phyloP scores from a whole-genome alignment of 345 rosid genomes.

The Ricinus communis region DNA sequence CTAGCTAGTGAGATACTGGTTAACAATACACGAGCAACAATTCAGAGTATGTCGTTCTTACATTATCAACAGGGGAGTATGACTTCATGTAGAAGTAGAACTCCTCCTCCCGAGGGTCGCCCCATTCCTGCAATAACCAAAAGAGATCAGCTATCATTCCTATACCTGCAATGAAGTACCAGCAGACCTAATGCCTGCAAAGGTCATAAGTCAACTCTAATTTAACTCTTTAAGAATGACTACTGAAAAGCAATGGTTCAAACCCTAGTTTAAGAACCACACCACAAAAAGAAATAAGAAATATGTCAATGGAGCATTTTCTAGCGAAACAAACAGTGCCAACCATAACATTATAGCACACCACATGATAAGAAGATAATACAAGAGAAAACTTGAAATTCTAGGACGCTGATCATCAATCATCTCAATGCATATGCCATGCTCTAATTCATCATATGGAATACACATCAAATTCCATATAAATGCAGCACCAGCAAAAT shows the following conservation, averaged over 20 bases:
- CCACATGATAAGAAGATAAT: not conserved
- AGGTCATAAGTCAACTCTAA: not conserved
- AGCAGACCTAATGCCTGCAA: not conserved
- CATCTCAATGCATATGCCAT: too few species aligned
- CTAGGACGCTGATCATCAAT: not conserved
- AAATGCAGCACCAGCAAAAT: not conserved
- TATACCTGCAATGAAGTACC: not conserved
- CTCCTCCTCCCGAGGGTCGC: constrained; percentile 89
- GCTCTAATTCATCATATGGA: too few species aligned
- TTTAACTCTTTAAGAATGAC: not conserved
- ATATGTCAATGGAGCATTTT: not conserved
- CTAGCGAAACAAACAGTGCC: not conserved
- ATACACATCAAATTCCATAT: too few species aligned
- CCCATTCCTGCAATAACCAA: constrained; percentile 78
- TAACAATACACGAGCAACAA: not conserved
- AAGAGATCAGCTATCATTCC: constrained; percentile 6
- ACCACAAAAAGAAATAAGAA: not conserved
- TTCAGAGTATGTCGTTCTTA: constrained; percentile 27
- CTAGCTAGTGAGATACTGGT: not conserved
- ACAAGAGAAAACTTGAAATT: not conserved
- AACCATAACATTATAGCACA: not conserved
- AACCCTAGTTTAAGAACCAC: too few species aligned
- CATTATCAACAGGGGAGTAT: constrained; percentile 94
- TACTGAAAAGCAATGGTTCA: not conserved
- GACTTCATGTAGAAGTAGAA: constrained; percentile 89